Conservation (phyloP, 2,329 filamentous ascomycete genomes). For the Fusarium secorum region DNA sequence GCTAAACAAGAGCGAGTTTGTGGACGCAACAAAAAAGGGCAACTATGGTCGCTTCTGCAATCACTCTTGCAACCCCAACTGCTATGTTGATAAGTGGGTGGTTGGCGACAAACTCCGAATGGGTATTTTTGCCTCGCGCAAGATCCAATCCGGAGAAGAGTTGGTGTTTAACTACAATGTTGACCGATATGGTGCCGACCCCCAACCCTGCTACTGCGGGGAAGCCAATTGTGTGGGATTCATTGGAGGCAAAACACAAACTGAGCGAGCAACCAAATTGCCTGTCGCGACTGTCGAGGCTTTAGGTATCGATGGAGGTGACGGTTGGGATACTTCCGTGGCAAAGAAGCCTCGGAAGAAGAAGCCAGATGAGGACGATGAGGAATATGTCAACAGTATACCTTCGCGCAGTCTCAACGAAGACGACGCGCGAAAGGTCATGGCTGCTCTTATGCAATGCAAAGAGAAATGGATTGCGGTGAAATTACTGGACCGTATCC, state of each 20-base stretch:
- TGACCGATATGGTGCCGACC: constrained; percentile 95
- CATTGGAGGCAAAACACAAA: constrained; percentile 97
- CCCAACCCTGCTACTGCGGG: constrained; percentile 95
- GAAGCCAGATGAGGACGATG: constrained; percentile 89
- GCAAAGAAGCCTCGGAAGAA: constrained; percentile 93
- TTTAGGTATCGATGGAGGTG: constrained; percentile 90
- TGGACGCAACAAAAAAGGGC: constrained; percentile 96
- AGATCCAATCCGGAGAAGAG: constrained; percentile 88
- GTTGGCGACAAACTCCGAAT: constrained; percentile 97
- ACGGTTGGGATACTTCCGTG: constrained; percentile 90
- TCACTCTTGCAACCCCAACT: constrained; percentile 98
- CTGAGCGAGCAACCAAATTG: constrained; percentile 91
- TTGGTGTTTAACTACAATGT: constrained; percentile 99
- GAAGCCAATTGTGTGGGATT: constrained; percentile 95
- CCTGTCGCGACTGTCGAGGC: constrained; percentile 91
- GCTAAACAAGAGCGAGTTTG: constrained; percentile 92
- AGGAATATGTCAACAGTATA: constrained; percentile 93
- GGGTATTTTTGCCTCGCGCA: constrained; percentile 94
- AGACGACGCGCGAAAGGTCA: constrained; percentile 88
- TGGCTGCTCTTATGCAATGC: constrained; percentile 96
- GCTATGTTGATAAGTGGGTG: constrained; percentile 99
- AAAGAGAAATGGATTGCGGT: constrained; percentile 99
- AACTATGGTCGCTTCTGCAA: constrained; percentile 98
- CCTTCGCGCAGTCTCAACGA: constrained; percentile 82
- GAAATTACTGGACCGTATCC: constrained; percentile 89